Base-by-base conservation (phyloP, 176 grass and related monocot genomes). In the Phoenix dactylifera region DNA sequence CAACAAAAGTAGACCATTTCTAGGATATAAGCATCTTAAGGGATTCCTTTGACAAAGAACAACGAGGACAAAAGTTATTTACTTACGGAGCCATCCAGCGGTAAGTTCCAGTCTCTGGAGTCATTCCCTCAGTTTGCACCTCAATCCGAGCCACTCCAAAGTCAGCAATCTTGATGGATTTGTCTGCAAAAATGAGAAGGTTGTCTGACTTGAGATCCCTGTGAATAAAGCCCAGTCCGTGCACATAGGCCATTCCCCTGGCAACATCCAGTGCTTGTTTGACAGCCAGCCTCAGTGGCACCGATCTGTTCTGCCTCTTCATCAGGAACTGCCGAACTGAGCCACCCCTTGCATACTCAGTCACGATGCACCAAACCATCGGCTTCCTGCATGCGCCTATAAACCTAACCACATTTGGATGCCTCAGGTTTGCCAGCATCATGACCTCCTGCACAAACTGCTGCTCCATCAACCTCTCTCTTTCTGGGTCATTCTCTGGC, bases 61-160 rank as follows among this genome's bases (percentile, higher is more conserved):
- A 32, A 52, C 29, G 3, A n/a, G 22, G 6, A 72, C 35, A 44
- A 32, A 26, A 15, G 5, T 39, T 50, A 32, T 60, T 35, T 35
- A 79, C 87, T 90, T 82, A 90, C 87, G 87, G 87, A 5, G 87
- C 87, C 87, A 90, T 90, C 87, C 87, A 90, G 19, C 87, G 87
- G 35, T 90, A 86, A 44, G 87, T 82, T 51, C 87, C 87, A 14
- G 87, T 90, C 50, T 86, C 87, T 30, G 87, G 82, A 15, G 82
- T 90, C 87, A 90, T 90, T 48, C 87, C 82, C 65, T 90, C 82
- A 1, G 87, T 80, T 57, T 81, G 72, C 39, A 85, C 87, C 64
- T 90, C 87, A 52, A 90, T 90, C 32, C 87, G 74, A 70, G 82
- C 87, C 56, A 90, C 87, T 55, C 87, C 87, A 63, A 90, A 90